Conservation (phyloP, 169 alveolate genomes). For the Plasmodium adleri region DNA sequence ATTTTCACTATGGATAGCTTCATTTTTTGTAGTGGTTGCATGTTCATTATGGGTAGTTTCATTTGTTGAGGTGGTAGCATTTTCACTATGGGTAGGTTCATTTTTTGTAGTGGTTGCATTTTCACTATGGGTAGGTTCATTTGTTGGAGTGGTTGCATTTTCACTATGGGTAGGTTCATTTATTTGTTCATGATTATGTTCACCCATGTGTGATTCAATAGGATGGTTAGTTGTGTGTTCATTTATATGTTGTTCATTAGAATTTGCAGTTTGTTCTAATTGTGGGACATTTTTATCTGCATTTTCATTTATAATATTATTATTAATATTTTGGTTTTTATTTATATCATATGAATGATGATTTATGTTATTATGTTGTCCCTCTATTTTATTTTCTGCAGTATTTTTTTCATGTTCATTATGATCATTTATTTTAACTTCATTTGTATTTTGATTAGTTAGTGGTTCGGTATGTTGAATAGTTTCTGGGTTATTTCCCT, state of each 20-base stretch:
- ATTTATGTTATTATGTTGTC: too few relatives aligned
- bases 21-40: not conserved
- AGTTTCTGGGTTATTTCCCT: too few relatives aligned
- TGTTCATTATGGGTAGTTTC: too few relatives aligned
- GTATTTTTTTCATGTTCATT: too few relatives aligned
- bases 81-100: too few relatives aligned
- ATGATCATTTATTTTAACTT: too few relatives aligned
- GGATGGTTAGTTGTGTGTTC: not conserved
- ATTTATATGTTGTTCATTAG: not conserved
- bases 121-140: not conserved
- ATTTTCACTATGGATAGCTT: not conserved
- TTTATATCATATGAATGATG: not conserved
- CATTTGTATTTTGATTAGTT: too few relatives aligned
- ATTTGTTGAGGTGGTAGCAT: too few relatives aligned
- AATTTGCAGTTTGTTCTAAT: not conserved
- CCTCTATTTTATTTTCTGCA: too few relatives aligned
- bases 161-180: not conserved
- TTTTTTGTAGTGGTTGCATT: not conserved
- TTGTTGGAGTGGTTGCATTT: not conserved
- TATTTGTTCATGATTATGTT: not conserved
- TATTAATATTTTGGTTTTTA: not conserved
- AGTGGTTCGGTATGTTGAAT: too few relatives aligned
- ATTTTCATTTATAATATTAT: not conserved
- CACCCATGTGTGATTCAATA: not conserved
- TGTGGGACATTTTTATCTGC: not conserved